A percentile compares a stretch with the other conserved stretches of the same genome.
Evolutionary conservation across 2,329 filamentous ascomycete genomes (phyloP).

Genomic region (Hymenoscyphus occultus): DNA sequence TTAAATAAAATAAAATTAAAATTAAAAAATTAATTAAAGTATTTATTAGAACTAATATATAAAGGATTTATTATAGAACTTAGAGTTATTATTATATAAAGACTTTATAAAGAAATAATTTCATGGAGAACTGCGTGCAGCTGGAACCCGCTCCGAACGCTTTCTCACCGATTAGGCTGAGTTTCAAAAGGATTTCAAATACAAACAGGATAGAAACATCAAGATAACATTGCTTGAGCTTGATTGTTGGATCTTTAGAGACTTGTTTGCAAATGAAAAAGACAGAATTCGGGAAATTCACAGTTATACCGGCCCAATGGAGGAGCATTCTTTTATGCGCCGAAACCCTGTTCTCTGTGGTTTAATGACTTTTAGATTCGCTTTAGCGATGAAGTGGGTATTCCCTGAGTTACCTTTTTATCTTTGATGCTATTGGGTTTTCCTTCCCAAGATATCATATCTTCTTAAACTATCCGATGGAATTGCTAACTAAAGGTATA

Average conservation of each 20-base stretch:
- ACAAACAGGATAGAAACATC: background rate
- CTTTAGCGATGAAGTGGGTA: conserved; percentile 16
- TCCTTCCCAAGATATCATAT: no score
- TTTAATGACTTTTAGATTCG: conserved; percentile 19
- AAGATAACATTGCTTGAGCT: conserved; percentile 16
- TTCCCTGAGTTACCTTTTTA: no score
- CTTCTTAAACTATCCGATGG: no score
- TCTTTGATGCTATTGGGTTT: no score
- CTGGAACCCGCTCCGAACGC: conserved; percentile 12
- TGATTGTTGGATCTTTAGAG: conserved; percentile 19
- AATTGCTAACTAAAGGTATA: no score
- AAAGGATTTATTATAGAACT: no score
- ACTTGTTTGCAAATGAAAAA: conserved; percentile 13
- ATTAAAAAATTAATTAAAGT: no score
- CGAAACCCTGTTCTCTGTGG: conserved; percentile 22
- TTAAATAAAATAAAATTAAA: no score
- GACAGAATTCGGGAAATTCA: conserved; percentile 5
- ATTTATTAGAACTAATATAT: no score
- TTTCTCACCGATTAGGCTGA: conserved; percentile 13
- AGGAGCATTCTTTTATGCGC: conserved; percentile 14
- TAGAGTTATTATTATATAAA: no score
- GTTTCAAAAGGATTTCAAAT: conserved; percentile 13
- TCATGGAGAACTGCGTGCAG: conserved; percentile 17
- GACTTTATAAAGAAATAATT: no score
- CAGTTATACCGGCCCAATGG: background rate